Evolutionary conservation across 495 filamentous ascomycete genomes (phyloP).

Genomic region (Cercophora scortea): DNA sequence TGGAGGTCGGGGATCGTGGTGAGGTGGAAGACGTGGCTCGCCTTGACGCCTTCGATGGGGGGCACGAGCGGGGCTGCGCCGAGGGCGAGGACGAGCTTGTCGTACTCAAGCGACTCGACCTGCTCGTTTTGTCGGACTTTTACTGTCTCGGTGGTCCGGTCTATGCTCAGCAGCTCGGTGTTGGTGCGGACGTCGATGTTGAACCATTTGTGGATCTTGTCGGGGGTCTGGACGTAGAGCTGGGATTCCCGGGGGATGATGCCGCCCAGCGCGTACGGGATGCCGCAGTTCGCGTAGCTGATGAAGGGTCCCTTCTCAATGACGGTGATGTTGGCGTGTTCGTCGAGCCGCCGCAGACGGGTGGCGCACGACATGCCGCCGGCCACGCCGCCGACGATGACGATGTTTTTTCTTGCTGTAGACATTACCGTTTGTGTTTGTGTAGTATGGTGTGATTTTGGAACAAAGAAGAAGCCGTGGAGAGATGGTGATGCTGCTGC

Average conservation of each 20-base stretch:
- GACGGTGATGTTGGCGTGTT: slow-evolving; percentile 23
- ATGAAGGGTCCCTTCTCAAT: slow-evolving; percentile 26
- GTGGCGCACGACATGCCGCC: slow-evolving; percentile 27
- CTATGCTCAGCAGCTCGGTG: slow-evolving; percentile 14
- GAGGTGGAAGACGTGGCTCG: slow-evolving; percentile 19
- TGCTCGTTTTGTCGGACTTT: not conserved
- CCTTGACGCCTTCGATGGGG: slow-evolving; percentile 9
- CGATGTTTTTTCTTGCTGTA: slow-evolving; percentile 1
- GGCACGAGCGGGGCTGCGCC: slow-evolving; percentile 17
- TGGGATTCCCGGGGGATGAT: slow-evolving; percentile 14
- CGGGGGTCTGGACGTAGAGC: slow-evolving; percentile 20
- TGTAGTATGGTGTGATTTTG: no score
- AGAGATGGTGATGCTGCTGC: no score
- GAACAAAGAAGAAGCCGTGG: no score
- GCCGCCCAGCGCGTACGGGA: slow-evolving; percentile 24
- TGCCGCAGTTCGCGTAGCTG: slow-evolving; percentile 27
- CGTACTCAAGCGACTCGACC: slow-evolving; percentile 10
- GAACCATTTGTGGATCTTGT: slow-evolving; percentile 15
- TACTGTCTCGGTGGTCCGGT: slow-evolving; percentile 2
- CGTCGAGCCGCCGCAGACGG: slow-evolving; percentile 22
- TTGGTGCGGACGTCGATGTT: slow-evolving; percentile 16
- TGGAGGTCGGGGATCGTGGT: slow-evolving; percentile 21
- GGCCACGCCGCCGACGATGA: slow-evolving; percentile 25
- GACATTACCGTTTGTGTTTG: no score
- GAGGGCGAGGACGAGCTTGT: slow-evolving; percentile 20